Conservation (phyloP, 164 flowering plant genomes). For the Echeveria elegans region DNA sequence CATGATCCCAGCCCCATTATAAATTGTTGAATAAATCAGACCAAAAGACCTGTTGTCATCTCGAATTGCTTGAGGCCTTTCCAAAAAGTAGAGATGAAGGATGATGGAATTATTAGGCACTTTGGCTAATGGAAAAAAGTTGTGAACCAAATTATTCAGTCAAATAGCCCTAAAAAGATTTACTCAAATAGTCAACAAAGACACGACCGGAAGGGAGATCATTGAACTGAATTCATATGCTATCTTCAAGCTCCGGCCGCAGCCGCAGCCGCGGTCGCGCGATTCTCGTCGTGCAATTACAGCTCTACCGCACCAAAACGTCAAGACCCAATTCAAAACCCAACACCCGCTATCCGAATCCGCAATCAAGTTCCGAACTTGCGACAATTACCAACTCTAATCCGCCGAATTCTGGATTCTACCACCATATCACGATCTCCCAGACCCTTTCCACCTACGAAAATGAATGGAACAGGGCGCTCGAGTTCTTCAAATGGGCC, state of each 20-base stretch:
- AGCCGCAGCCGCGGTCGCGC: slow-evolving; percentile 2
- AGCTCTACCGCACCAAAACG: slow-evolving; percentile 8
- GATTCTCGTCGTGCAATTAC: background rate
- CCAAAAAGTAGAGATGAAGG: no score
- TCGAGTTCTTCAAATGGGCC: slow-evolving; percentile 85
- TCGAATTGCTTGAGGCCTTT: no score
- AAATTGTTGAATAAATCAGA: no score
- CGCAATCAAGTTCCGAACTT: slow-evolving; percentile 1
- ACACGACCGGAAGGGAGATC: no score
- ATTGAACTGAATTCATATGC: slow-evolving; percentile 17
- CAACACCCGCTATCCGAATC: background rate
- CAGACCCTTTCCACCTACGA: slow-evolving; percentile 50
- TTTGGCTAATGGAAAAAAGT: no score
- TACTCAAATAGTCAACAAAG: no score
- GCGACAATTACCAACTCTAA: slow-evolving; percentile 1
- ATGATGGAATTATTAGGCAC: no score
- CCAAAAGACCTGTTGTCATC: no score
- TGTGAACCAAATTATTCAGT: no score
- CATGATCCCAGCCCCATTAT: no score
- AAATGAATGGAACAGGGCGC: slow-evolving; percentile 66
- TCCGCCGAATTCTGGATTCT: slow-evolving; percentile 12
- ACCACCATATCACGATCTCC: slow-evolving; percentile 26
- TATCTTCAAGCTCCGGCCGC: slow-evolving; percentile 13
- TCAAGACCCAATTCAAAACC: no score
- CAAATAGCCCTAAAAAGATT: no score